phyloP scores from a whole-genome alignment of 2,329 filamentous ascomycete species.

The Aspergillus fumigatus region DNA sequence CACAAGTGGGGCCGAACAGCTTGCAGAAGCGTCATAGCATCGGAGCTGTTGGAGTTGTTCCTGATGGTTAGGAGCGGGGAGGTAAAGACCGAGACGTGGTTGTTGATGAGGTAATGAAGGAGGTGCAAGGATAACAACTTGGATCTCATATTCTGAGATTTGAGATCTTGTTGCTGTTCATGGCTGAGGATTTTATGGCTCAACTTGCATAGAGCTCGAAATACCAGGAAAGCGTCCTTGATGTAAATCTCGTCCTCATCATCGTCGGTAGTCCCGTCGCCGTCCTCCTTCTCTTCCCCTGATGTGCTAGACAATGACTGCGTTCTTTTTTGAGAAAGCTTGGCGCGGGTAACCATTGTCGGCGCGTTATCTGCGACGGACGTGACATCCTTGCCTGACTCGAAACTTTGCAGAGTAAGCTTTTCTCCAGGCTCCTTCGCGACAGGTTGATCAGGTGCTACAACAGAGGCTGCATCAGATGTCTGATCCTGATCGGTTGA shows the following conservation, averaged over 20 bases:
- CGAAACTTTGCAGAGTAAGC: slow-evolving; percentile 65
- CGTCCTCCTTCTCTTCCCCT: slow-evolving; percentile 36
- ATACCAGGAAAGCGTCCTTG: slow-evolving; percentile 93
- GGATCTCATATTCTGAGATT: slow-evolving; percentile 93
- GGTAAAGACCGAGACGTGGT: slow-evolving; percentile 84
- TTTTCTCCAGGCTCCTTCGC: slow-evolving; percentile 54
- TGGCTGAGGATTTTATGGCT: slow-evolving; percentile 86
- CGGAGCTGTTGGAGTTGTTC: slow-evolving; percentile 80
- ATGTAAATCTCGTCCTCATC: slow-evolving; percentile 95
- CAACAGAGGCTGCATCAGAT: slow-evolving; percentile 34
- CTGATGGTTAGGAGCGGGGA: slow-evolving; percentile 89
- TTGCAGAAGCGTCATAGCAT: slow-evolving; percentile 81
- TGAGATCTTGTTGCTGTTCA: slow-evolving; percentile 88
- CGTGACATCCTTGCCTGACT: slow-evolving; percentile 64
- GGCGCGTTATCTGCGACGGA: slow-evolving; percentile 63
- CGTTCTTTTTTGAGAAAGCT: slow-evolving; percentile 43
- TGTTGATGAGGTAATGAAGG: slow-evolving; percentile 91
- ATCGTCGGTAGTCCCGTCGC: slow-evolving; percentile 46
- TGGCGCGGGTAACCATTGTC: slow-evolving; percentile 61
- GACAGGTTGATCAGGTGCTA: slow-evolving; percentile 39
- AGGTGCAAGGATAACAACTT: slow-evolving; percentile 94
- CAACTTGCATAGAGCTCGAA: slow-evolving; percentile 94
- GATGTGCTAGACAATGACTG: slow-evolving; percentile 36
- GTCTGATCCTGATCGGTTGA: slow-evolving; percentile 47
- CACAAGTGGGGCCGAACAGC: slow-evolving; percentile 97